Conservation (phyloP, 148 eudicot genomes). For the Spergularia bocconei region DNA sequence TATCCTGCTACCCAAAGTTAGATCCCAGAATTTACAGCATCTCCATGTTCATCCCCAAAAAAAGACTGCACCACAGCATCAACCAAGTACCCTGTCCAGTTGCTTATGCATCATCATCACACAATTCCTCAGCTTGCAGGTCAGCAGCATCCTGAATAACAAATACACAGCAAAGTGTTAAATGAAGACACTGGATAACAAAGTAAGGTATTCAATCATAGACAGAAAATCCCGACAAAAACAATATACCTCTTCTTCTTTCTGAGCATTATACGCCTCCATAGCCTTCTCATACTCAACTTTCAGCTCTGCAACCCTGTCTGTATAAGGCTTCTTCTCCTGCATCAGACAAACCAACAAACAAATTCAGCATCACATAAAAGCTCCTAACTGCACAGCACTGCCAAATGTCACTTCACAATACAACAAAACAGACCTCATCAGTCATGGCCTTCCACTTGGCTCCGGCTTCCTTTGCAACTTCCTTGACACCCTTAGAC, state of each 20-base stretch:
- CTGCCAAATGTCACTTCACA: neutral
- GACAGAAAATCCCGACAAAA: neutral
- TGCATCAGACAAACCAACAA: conserved; percentile 16
- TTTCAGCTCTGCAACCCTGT: conserved; percentile 75
- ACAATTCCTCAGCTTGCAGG: conserved; percentile 33
- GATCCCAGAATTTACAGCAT: conserved; percentile 26
- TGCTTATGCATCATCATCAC: conserved; percentile 39
- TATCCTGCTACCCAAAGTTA: conserved; percentile 4
- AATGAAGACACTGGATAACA: neutral
- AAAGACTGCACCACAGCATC: neutral
- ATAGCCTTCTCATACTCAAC: conserved; percentile 58
- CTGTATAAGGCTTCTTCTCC: conserved; percentile 73
- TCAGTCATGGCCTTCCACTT: conserved; percentile 84
- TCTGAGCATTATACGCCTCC: conserved; percentile 39
- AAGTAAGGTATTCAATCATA: neutral
- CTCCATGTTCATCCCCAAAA: conserved; percentile 7
- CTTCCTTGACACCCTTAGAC: conserved; percentile 55
- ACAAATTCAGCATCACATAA: neutral
- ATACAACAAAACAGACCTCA: conserved; percentile 44
- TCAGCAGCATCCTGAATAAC: conserved; percentile 26
- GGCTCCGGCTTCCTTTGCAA: conserved; percentile 84
- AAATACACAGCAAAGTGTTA: neutral
- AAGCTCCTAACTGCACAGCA: neutral
- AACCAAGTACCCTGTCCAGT: neutral
- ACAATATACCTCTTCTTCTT: conserved; percentile 29